These are phyloP conservation scores for Plasmopara viticola DNA, from an alignment of 352 stramenopile genomes.

Conservation along the genomic window DNA sequence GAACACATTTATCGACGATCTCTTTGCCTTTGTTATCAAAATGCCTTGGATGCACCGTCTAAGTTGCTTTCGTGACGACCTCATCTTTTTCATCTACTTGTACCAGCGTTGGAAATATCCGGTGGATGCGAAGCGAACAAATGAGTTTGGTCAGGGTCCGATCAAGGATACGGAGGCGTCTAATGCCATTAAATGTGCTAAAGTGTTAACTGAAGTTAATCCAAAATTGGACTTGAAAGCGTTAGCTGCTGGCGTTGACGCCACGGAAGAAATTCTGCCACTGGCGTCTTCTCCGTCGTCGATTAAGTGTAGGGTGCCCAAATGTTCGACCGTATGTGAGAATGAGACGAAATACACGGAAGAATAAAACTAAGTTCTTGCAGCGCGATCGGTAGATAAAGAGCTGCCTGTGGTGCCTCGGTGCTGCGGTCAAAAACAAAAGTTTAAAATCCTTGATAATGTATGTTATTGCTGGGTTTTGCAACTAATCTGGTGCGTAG, in stretches of 20 bases:
- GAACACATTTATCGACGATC: slow-evolving; percentile 92
- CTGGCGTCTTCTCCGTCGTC: slow-evolving; percentile 19
- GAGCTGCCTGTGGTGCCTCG: not conserved
- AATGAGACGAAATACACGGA: slow-evolving; percentile 1
- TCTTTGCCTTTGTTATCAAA: slow-evolving; percentile 89
- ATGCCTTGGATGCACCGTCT: slow-evolving; percentile 97
- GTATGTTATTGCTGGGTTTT: slow-evolving; percentile 5
- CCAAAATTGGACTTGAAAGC: slow-evolving; percentile 5
- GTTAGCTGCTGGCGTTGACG: slow-evolving; percentile 18
- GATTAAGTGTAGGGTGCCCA: slow-evolving; percentile 55
- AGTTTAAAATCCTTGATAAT: slow-evolving; percentile 4
- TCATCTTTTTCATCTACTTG: slow-evolving; percentile 99
- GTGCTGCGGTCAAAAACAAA: not conserved
- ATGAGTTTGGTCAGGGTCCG: slow-evolving; percentile 90
- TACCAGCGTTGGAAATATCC: slow-evolving; percentile 98
- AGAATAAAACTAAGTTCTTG: slow-evolving; percentile 3
- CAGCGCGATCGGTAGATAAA: slow-evolving; percentile 20
- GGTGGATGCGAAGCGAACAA: slow-evolving; percentile 86
- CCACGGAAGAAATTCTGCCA: slow-evolving; percentile 19
- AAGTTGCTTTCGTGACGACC: slow-evolving; percentile 97
- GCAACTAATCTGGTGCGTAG: slow-evolving; percentile 1
- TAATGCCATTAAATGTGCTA: slow-evolving; percentile 25
- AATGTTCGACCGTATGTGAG: slow-evolving; percentile 1
- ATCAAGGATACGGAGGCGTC: slow-evolving; percentile 35
- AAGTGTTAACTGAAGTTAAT: not conserved